phyloP scores from a whole-genome alignment of 495 filamentous ascomycete genomes.

The Delitschia confertaspora region DNA sequence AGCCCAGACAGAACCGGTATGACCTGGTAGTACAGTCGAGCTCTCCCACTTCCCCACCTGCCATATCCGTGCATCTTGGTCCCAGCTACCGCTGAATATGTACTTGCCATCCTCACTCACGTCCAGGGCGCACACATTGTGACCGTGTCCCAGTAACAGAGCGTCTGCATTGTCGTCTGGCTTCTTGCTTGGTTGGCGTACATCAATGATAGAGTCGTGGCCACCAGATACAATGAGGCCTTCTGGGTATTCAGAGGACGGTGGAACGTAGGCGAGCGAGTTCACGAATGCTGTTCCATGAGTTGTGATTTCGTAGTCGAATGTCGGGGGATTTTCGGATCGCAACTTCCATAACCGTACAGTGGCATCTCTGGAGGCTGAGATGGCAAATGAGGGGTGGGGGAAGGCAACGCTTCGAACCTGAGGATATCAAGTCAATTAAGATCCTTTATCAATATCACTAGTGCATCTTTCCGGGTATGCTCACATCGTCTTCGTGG shows the following conservation, averaged over 20 bases:
- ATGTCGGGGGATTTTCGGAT: slow-evolving; percentile 55
- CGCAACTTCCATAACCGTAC: slow-evolving; percentile 77
- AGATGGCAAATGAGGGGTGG: slow-evolving; percentile 59
- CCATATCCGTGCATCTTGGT: slow-evolving; percentile 73
- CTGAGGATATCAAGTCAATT: slow-evolving; percentile 46
- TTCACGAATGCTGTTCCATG: slow-evolving; percentile 80
- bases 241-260: slow-evolving; percentile 60
- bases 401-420: slow-evolving; percentile 85
- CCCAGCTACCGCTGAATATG: slow-evolving; percentile 94
- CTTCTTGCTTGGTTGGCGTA: slow-evolving; percentile 56
- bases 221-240: slow-evolving; percentile 82
- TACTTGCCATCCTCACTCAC: slow-evolving; percentile 57
- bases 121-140: slow-evolving; percentile 83
- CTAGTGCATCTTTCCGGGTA: no score
- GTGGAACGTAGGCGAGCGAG: slow-evolving; percentile 64
- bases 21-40: slow-evolving; percentile 56
- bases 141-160: slow-evolving; percentile 72
- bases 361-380: slow-evolving; percentile 83
- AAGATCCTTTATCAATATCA: no score
- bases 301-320: slow-evolving; percentile 64
- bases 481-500: slow-evolving; percentile 39
- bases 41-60: slow-evolving; percentile 61
- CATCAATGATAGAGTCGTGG: slow-evolving; percentile 87
- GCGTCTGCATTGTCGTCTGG: slow-evolving; percentile 70
- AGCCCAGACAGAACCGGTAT: slow-evolving; percentile 79